A percentile compares a stretch with the other conserved stretches of the same genome.
Evolutionary conservation across 2,329 filamentous ascomycete species (phyloP).

Genomic region (Sordariomycetes sp.): DNA sequence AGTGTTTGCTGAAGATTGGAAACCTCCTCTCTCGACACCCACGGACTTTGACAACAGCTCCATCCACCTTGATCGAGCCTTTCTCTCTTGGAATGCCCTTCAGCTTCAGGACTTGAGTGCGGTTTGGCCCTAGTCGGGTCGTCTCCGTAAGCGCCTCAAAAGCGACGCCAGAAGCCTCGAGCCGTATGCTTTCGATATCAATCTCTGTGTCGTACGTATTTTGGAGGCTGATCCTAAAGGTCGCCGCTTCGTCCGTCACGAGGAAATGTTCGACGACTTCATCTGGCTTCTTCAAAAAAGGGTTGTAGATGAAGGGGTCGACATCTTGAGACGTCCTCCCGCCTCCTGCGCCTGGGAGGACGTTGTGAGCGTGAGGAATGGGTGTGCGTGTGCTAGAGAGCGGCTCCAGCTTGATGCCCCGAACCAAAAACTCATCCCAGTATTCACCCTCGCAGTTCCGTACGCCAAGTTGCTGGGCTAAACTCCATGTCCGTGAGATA

Average conservation of each 20-base stretch:
- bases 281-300: constrained; percentile 64
- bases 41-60: constrained; percentile 69
- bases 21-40: constrained; percentile 79
- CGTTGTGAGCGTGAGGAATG: constrained; percentile 52
- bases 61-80: constrained; percentile 65
- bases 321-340: constrained; percentile 48
- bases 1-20: constrained; percentile 70
- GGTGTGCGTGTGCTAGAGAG: constrained; percentile 50
- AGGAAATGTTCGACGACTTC: constrained; percentile 56
- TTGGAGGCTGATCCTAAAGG: constrained; percentile 76
- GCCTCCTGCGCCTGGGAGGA: constrained; percentile 39
- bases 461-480: constrained; percentile 68
- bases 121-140: constrained; percentile 68
- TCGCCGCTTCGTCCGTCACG: constrained; percentile 68
- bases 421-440: constrained; percentile 93
- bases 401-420: constrained; percentile 63
- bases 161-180: constrained; percentile 65
- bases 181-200: constrained; percentile 71
- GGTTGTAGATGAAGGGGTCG: constrained; percentile 92
- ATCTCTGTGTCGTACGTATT: constrained; percentile 93
- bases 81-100: constrained; percentile 56
- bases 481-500: constrained; percentile 71
- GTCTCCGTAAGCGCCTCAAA: constrained; percentile 59
- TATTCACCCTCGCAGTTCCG: constrained; percentile 69
- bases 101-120: constrained; percentile 70